These are phyloP conservation scores for Cladosporium sp. DNA, from an alignment of 2,329 filamentous ascomycete genomes.

Conservation along the genomic window DNA sequence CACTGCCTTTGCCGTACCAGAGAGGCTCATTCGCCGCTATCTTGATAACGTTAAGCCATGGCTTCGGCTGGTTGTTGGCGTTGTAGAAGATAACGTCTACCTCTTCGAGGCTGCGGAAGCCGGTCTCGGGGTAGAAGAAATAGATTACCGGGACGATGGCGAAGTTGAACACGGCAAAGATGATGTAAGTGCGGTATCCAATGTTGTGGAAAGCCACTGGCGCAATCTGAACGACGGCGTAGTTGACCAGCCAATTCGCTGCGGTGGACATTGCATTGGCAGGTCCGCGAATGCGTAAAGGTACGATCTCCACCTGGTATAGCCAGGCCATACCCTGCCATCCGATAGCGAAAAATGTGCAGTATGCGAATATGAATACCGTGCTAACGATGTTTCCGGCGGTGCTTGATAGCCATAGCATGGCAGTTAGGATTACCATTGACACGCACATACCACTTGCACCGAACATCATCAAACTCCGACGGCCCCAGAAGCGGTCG, in stretches of 20 bases:
- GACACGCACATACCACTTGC: constrained; percentile 50
- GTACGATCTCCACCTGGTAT: constrained; percentile 58
- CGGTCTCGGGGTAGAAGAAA: constrained; percentile 59
- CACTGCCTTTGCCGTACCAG: constrained; percentile 53
- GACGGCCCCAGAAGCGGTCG: constrained; percentile 31
- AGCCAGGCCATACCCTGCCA: constrained; percentile 61
- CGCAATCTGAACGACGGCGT: constrained; percentile 31
- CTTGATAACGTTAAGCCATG: constrained; percentile 45
- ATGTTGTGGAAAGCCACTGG: constrained; percentile 24
- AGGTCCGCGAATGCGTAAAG: constrained; percentile 55
- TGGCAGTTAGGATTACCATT: constrained; percentile 56
- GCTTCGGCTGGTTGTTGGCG: constrained; percentile 40
- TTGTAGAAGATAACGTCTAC: constrained; percentile 62
- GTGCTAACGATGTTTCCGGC: constrained; percentile 40
- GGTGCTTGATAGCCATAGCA: constrained; percentile 33
- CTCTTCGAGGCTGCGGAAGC: constrained; percentile 55
- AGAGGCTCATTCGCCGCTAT: constrained; percentile 49
- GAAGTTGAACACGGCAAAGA: constrained; percentile 20
- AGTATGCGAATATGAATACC: constrained; percentile 58
- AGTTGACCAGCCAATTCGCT: constrained; percentile 45
- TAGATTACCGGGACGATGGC: constrained; percentile 48
- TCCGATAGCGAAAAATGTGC: constrained; percentile 56
- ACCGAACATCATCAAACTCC: constrained; percentile 31
- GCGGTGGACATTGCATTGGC: constrained; percentile 59
- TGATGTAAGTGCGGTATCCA: constrained; percentile 23